Base-by-base conservation (phyloP, 768 basidiomycete species). In the Pholiota conissans region DNA sequence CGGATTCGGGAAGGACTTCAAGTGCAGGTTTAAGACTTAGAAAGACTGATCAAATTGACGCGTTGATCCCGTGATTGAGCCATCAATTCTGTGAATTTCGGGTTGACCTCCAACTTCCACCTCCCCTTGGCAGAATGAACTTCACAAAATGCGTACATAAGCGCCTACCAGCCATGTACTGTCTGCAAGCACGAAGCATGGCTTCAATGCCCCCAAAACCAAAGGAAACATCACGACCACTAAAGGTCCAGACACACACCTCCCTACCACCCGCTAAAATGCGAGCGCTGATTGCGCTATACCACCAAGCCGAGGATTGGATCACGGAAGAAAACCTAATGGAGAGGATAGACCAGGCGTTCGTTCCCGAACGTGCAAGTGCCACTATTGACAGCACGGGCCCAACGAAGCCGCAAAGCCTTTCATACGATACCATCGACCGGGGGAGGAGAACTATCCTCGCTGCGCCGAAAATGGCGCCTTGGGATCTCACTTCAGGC, bases 221-320 rank as follows among this genome's bases (percentile, higher is more conserved):
- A 40, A 29, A n/a, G 20, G 46, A 35, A 55, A 40, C 32, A 18
- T 18, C 16, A 27, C 61, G 13, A 5, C 54, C 9, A 37, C 52
- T 65, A 37, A 67, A 67, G 32, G 37, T 65, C 18, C 63, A 63
- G 45, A 65, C 72, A 26, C 66, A 68, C 49, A 63, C 64, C 50
- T 64, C 72, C n/a, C 78, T 87, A 3, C 77, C 86, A 2, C 76
- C 78, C 2, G 75, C 80, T 20, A 83, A 82, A 73, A 77, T 91
- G 76, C 87, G 88, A 58, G 86, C 89, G 3, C 84, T 92, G 60
- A 80, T 91, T 60, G 79, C 84, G 9, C 81, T 93, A 52, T 93
- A 92, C 75, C 90, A 93, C 75, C 84, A 90, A 73, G 74, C 86
- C 49, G 83, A 83, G 56, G 73, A 76, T 2, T 91, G 89, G 74